Evolutionary conservation across 129 eudicot species (phyloP).

Genomic region (Pulicaria dysenterica): DNA sequence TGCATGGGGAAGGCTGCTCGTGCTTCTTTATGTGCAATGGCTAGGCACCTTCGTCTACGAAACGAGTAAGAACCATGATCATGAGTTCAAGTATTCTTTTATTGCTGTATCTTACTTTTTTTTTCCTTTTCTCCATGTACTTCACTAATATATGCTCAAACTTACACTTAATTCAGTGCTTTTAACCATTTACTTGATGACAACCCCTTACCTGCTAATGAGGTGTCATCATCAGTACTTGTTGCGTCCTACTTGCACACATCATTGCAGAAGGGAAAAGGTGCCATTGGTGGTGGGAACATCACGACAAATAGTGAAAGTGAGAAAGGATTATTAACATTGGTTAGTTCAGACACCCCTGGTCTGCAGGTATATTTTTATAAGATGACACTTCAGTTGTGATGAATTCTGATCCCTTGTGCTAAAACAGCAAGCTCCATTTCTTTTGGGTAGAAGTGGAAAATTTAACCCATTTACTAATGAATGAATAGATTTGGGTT

Average conservation of each 20-base stretch:
- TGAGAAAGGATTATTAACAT: constrained; percentile 86
- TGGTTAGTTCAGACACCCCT: constrained; percentile 72
- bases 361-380: constrained; percentile 71
- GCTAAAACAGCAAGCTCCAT: not conserved
- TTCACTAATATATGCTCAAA: constrained; percentile 29
- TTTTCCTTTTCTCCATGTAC: not conserved
- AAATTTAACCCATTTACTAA: not conserved
- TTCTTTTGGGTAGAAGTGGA: not conserved
- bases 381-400: constrained; percentile 7
- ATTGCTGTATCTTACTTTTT: constrained; percentile 1
- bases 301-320: constrained; percentile 58
- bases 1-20: constrained; percentile 99
- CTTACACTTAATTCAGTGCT: constrained; percentile 51
- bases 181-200: constrained; percentile 93
- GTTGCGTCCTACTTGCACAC: constrained; percentile 67
- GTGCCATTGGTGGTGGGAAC: constrained; percentile 71
- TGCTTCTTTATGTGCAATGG: constrained; percentile 77
- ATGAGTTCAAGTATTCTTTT: constrained; percentile 3
- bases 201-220: constrained; percentile 79
- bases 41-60: constrained; percentile 95
- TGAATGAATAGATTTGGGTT: too few relatives aligned
- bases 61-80: constrained; percentile 68
- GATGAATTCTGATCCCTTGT: not conserved
- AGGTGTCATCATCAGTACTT: constrained; percentile 87
- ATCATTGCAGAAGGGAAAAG: constrained; percentile 62